Percentiles rank a stretch among this genome's conserved stretches.
Evolutionary conservation across 169 alveolate genomes (phyloP).

Genomic region (Plasmodium adleri): DNA sequence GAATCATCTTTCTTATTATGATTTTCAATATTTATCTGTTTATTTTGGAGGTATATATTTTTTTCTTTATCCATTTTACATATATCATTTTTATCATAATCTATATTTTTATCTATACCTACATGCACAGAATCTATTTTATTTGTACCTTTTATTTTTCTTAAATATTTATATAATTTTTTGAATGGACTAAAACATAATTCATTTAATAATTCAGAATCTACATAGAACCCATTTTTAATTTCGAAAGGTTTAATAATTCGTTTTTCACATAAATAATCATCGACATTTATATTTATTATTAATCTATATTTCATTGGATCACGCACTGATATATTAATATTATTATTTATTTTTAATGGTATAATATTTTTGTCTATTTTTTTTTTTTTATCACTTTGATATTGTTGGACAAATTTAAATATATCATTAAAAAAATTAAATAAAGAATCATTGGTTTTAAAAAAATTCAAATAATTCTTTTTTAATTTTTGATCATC

Average conservation of each 20-base stretch:
- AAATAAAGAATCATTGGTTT: conserved; percentile 74
- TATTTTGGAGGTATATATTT: background rate
- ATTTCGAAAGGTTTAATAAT: conserved; percentile 39
- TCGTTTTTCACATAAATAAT: conserved; percentile 70
- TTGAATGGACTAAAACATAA: conserved; percentile 74
- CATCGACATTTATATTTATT: conserved; percentile 65
- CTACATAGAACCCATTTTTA: conserved; percentile 26
- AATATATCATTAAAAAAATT: conserved; percentile 71
- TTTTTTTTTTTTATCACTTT: conserved; percentile 63
- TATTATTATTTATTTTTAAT: conserved; percentile 28
- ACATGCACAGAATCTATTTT: background rate
- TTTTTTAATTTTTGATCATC: conserved; percentile 77
- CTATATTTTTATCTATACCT: no score
- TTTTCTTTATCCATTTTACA: background rate
- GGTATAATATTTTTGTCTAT: conserved; percentile 56
- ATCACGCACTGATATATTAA: conserved; percentile 28
- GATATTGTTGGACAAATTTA: conserved; percentile 75
- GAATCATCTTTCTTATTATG: background rate
- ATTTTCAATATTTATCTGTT: background rate
- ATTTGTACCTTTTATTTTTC: conserved; percentile 12
- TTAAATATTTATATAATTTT: conserved; percentile 58
- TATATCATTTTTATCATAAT: background rate
- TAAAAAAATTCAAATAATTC: conserved; percentile 74
- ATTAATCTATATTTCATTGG: conserved; percentile 32
- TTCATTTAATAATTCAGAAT: conserved; percentile 40